Evolutionary conservation across 257 asterid species (phyloP), one percentile per base, ranked within the genome.

Genomic region (Ehretia macrophylla): DNA sequence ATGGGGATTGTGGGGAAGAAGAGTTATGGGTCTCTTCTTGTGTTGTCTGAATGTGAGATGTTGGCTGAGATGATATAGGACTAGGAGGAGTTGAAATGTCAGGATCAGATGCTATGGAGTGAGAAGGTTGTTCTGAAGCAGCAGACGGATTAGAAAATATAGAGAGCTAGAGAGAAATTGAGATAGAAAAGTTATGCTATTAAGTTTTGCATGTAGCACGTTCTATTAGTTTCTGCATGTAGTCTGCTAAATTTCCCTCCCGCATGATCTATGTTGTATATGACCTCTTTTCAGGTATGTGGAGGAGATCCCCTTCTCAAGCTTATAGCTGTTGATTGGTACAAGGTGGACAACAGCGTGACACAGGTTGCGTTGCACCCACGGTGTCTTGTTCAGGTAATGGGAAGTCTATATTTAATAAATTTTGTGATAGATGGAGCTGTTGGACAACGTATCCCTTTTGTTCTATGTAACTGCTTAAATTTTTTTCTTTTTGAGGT

Each of bases 321-420:
- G 85, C 96, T 93, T 71, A 64, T 93, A 44, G 96, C 96, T 37
- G 97, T 93, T 73, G 99, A 93, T 79, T 93, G 99, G 99, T 89
- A 84, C 78, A 89, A 87, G 74, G 86, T 85, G 60, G 97, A 89
- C 50, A 72, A 79, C 37, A 63, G 82, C 65, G 66, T 68, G 47
- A 62, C 87, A 51, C 79, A 82, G 58, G 78, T 89, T 64, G 96
- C 99, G 27, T 76, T 89, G 74, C 90, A 89, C 82, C 93, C 95
- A 48, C 81, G 83, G 68, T 78, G 79, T 79, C 82, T 93, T 64
- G 88, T 81, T 56, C 97, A 89, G 99, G 99, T 93, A 71, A 77
- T 58, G 56, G 42, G 20, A 39, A 47, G 21, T 38, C 56, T 10
- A 42, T 42, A 40, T 60, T 5, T 38, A 11, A 21, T 32, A 56